Evolutionary conservation across 306 rosid species (phyloP), one percentile per base, ranked within the genome.

Genomic region (Cicer cuneatum): DNA sequence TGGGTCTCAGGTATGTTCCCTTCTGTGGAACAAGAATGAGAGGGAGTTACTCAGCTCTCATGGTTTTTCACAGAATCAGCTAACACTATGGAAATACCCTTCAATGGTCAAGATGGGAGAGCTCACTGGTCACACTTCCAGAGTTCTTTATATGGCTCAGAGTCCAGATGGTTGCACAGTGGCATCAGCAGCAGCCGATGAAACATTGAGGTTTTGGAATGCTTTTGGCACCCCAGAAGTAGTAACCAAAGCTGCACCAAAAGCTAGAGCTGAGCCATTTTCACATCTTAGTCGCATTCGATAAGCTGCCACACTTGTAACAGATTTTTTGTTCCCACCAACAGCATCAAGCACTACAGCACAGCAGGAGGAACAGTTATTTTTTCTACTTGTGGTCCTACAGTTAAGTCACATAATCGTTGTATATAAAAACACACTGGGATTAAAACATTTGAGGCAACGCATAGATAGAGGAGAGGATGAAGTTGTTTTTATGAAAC

Each of bases 21-120:
- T 92, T 48, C 58, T 88, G 24, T 90, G 98, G 98, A 92, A 88
- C 87, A 92, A 92, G 88, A 92, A 89, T 58, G 98, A 92, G 81
- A 87, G 94, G 42, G 98, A 92, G 84, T 80, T 92, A 53, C 98
- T 92, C 16, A 92, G 98, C 78, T 88, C 96, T 10, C 98, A 92
- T 42, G 98, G 98, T 24, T 88, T 85, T 62, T 62, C 92, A 13
- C 89, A 88, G 78, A 92, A 92, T 77, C 98, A 85, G 67, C 65
- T 85, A 11, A 90, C 96, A 35, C 96, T 92, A 42, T 92, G 98
- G 98, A 92, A 92, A 54, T 92, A 92, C 78, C 98, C 98, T n/a
- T 92, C 98, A 40, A 92, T 92, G 98, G 94, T 86, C 14, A 90
- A 90, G 82, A 85, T 86, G 89, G 89, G 87, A 37, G 98, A 92